Percentiles rank a stretch among this genome's conserved stretches.
Evolutionary conservation across 2,329 filamentous ascomycete species (phyloP).

Genomic region (Hymenoscyphus fructigenus): DNA sequence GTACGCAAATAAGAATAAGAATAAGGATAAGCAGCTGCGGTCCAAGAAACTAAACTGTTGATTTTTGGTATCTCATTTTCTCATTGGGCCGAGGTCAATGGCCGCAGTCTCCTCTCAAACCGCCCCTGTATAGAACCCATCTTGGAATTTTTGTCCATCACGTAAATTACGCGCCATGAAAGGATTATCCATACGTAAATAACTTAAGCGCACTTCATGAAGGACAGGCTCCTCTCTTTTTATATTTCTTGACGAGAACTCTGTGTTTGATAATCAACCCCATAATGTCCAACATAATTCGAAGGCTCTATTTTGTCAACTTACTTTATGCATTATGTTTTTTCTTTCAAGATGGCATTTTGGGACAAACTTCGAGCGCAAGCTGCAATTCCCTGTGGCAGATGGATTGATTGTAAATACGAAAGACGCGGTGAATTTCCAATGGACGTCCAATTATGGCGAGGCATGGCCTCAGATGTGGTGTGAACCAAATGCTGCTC

Average conservation of each 20-base stretch:
- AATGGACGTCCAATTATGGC: too few species aligned
- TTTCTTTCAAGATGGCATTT: neutral
- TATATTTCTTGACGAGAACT: neutral
- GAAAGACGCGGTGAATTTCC: too few species aligned
- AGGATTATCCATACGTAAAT: neutral
- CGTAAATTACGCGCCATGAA: neutral
- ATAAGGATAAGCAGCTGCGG: too few species aligned
- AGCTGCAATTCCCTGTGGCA: neutral
- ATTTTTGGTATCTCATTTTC: neutral
- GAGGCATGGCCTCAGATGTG: too few species aligned
- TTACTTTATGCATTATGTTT: neutral
- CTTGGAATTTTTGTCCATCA: neutral
- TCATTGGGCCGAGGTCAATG: neutral
- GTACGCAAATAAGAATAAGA: too few species aligned
- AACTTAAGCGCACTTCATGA: neutral
- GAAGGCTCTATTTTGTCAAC: neutral
- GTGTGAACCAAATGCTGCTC: too few species aligned
- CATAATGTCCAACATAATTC: neutral
- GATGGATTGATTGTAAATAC: neutral
- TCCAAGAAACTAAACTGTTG: neutral
- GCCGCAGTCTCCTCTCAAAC: neutral
- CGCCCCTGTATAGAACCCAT: too few species aligned
- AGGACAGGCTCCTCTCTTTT: neutral
- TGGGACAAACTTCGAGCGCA: neutral
- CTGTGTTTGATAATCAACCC: neutral